Conservation (phyloP, 176 grass and related monocot genomes). For the Carex littledalei region DNA sequence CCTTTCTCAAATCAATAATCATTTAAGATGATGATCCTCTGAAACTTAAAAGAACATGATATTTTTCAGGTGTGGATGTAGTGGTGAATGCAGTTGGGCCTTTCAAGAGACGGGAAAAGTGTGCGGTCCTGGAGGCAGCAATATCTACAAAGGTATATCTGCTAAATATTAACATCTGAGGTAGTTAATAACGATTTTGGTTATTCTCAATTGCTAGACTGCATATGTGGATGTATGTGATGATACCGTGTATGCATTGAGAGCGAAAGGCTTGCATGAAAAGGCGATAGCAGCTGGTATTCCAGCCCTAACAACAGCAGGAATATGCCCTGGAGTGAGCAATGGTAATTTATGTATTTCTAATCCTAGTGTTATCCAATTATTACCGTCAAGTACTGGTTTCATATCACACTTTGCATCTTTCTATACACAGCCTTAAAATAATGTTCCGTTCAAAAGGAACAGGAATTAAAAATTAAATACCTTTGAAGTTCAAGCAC, state of each 20-base stretch:
- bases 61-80: conserved; percentile 53
- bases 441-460: not conserved
- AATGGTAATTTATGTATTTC: conserved; percentile 38
- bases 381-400: not conserved
- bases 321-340: conserved; percentile 97
- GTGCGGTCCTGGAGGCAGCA: conserved; percentile 60
- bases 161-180: not conserved
- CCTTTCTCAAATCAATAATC: not conserved
- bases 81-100: conserved; percentile 87
- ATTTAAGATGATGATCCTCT: not conserved
- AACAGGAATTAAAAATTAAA: not conserved
- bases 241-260: conserved; percentile 58
- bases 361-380: not conserved
- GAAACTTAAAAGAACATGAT: not conserved
- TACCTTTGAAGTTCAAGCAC: not conserved
- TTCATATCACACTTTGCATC: not conserved
- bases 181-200: not conserved
- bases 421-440: not conserved
- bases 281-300: conserved; percentile 61
- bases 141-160: conserved; percentile 69
- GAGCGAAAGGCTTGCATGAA: conserved; percentile 64
- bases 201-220: conserved; percentile 40
- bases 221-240: conserved; percentile 85
- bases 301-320: conserved; percentile 78
- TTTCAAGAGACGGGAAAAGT: conserved; percentile 53